Evolutionary conservation across 345 rosid species (phyloP).

Genomic region (Salix suchowensis): DNA sequence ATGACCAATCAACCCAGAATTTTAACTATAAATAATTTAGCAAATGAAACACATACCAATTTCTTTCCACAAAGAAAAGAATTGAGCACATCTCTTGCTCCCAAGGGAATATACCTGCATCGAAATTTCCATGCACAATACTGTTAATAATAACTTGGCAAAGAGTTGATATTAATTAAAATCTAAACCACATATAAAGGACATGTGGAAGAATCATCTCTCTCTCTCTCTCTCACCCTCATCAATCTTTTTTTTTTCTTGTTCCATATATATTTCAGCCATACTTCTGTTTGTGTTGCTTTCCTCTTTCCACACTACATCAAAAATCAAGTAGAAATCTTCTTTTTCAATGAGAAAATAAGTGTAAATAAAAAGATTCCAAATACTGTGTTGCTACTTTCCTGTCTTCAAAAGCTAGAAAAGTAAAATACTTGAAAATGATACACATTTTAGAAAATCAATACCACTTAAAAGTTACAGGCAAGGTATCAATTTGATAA

Average conservation of each 20-base stretch:
- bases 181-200: neutral
- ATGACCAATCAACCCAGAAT: neutral
- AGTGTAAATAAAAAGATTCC: neutral
- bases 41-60: constrained; percentile 40
- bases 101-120: constrained; percentile 66
- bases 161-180: neutral
- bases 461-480: neutral
- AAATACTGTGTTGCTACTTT: neutral
- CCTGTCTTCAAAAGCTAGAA: neutral
- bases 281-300: too few relatives aligned
- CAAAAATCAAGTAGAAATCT: neutral
- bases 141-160: neutral
- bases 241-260: neutral
- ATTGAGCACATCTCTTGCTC: constrained; percentile 61
- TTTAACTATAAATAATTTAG: neutral
- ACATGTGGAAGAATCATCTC: neutral
- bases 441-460: neutral
- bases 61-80: constrained; percentile 51
- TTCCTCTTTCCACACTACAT: neutral
- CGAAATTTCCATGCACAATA: constrained; percentile 1
- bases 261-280: too few relatives aligned
- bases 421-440: neutral
- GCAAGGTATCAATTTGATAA: neutral
- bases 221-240: neutral
- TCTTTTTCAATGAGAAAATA: neutral